These are phyloP conservation scores for Plasmodium yoelii DNA, from an alignment of 169 alveolate species.

Conservation along the genomic window DNA sequence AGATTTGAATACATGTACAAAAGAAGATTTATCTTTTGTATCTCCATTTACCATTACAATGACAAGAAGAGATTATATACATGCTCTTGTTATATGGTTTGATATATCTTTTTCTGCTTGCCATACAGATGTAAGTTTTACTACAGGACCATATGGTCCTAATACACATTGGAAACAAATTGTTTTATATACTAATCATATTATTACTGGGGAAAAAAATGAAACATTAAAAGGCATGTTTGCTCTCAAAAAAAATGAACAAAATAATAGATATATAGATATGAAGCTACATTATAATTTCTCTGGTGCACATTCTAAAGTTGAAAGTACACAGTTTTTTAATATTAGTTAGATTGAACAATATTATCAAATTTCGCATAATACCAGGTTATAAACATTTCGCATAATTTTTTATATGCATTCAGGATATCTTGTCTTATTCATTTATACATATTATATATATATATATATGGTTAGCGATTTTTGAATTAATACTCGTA, in stretches of 20 bases:
- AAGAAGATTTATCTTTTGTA: slow-evolving; percentile 93
- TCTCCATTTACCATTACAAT: slow-evolving; percentile 86
- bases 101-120: slow-evolving; percentile 92
- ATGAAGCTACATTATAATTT: slow-evolving; percentile 86
- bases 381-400: too few relatives aligned
- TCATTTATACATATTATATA: too few relatives aligned
- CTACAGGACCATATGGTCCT: slow-evolving; percentile 90
- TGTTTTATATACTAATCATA: slow-evolving; percentile 91
- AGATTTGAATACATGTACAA: slow-evolving; percentile 93
- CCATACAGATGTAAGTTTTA: slow-evolving; percentile 90
- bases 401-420: too few relatives aligned
- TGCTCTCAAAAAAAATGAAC: slow-evolving; percentile 88
- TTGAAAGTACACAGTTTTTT: slow-evolving; percentile 59
- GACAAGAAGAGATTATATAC: slow-evolving; percentile 89
- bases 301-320: slow-evolving; percentile 54
- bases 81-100: slow-evolving; percentile 95
- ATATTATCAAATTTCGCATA: too few relatives aligned
- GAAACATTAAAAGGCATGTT: slow-evolving; percentile 84
- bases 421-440: too few relatives aligned
- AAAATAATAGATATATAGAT: slow-evolving; percentile 91
- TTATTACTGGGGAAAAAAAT: slow-evolving; percentile 76
- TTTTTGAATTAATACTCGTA: too few relatives aligned
- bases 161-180: slow-evolving; percentile 96
- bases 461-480: too few relatives aligned
- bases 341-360: slow-evolving; percentile 24